A percentile compares a stretch with the other conserved stretches of the same genome.
Evolutionary conservation across 2,329 filamentous ascomycete genomes (phyloP).

Genomic region (Colletotrichum gloeosporioides): DNA sequence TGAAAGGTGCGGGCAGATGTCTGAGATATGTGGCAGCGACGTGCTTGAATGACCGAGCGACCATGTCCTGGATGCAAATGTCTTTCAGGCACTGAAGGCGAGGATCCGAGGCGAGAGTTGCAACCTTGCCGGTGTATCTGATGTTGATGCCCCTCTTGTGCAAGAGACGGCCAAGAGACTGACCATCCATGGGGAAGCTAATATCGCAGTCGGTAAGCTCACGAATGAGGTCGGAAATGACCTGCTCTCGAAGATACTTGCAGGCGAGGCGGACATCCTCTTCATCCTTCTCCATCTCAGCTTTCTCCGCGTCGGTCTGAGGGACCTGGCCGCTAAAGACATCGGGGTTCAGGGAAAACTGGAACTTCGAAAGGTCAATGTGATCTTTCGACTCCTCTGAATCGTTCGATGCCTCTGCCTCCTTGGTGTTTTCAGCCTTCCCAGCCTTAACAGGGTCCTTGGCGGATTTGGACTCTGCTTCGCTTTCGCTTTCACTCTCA

Average conservation of each 20-base stretch:
- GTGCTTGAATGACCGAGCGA: conserved; percentile 96
- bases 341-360: conserved; percentile 90
- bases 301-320: conserved; percentile 89
- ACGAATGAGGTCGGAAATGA: conserved; percentile 84
- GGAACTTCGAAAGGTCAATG: conserved; percentile 87
- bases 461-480: conserved; percentile 39
- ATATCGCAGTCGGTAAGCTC: conserved; percentile 92
- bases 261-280: conserved; percentile 86
- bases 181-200: conserved; percentile 98
- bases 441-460: conserved; percentile 20
- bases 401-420: conserved; percentile 28
- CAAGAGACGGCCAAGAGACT: conserved; percentile 83
- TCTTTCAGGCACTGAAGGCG: conserved; percentile 79
- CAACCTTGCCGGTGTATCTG: conserved; percentile 89
- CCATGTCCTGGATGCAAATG: conserved; percentile 88
- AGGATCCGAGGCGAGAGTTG: conserved; percentile 70
- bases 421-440: conserved; percentile 25
- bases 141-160: conserved; percentile 98
- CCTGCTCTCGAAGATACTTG: conserved; percentile 74
- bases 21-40: conserved; percentile 80
- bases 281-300: conserved; percentile 82
- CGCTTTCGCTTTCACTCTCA: conserved; percentile 35
- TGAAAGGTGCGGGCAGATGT: conserved; percentile 79
- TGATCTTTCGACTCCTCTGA: conserved; percentile 56
- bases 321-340: conserved; percentile 92